Base-by-base conservation (phyloP, 225 moss, liverwort and hornwort species). In the Lunularia cruciata region DNA sequence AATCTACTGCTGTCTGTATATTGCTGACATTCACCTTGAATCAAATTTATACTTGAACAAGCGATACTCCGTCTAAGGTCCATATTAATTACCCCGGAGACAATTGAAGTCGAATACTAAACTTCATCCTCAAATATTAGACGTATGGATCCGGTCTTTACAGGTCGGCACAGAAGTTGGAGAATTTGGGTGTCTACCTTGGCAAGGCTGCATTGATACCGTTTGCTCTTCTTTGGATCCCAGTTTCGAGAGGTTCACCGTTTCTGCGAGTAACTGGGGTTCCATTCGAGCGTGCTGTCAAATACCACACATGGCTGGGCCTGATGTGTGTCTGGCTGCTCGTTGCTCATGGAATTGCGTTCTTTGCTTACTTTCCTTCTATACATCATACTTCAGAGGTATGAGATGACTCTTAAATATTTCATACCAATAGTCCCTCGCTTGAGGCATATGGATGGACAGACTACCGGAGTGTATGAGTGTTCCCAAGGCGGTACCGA, bases 251-350 rank as follows among this genome's bases (percentile, higher is more conserved):
- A 61, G 87, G 81, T 27, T 87, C 89, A 3, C 63, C 81, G 0
- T 71, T 90, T 37, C 73, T 90, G 35, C 83, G 84, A 56, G 20
- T 83, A 60, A 73, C 83, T 43, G 81, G 85, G 59, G 58, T 87
- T 30, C 83, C 85, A 11, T 85, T 82, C 31, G 87, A 87, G 75
- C 85, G 85, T 18, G 89, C 79, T 26, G 81, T 90, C 31, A 87
- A 81, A 67, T 79, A 87, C 37, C 89, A 90, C 47, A 75, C 67
- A n/a, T 89, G 89, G 83, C 42, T 89, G 11, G 87, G 87, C 6
- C 73, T 58, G 38, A 51, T 47, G 1, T 63, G 52, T 7, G 46
- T 76, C 5, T 71, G 46, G 54, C 7, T 76, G 15, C 37, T 58
- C n/a, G 20, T 75, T 11, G 43, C 28, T 7, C 75, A 75, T 37